Evolutionary conservation across 352 stramenopile genomes (phyloP), one percentile per base, ranked within the genome.

Genomic region (Pythium aphanidermatum): DNA sequence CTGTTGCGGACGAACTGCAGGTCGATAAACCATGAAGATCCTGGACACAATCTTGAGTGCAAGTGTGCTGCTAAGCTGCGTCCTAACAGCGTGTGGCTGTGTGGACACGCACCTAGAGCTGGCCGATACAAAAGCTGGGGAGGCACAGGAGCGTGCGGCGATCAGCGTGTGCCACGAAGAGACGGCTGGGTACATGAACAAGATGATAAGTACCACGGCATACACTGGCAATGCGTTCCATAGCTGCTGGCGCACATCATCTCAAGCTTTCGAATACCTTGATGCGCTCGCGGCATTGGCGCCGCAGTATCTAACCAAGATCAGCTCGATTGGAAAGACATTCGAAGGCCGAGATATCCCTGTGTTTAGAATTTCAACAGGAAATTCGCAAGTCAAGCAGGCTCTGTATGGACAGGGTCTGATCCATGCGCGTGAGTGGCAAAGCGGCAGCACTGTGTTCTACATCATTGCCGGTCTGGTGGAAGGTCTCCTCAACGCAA

Each of bases 371-470:
- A 54, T 67, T 32, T 67, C 47, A 12, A 65, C 56, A 14, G 56
- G 39, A 9, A 14, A 5, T 2, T 31, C 25, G 4, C 4, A 9
- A 1, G 19, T 2, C 13, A 65, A 65, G 27, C 20, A 55, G 34
- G 45, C 62, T 6, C 32, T 71, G 3, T 45, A 65, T 16, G 51
- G 44, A 5, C 52, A 68, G 37, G 46, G 52, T 21, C 43, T 71
- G 12, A 62, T 62, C 38, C 62, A 71, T 34, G 40, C 62, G 29
- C 57, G 62, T n/a, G 62, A 71, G 41, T 71, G 58, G 57, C 57
- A 67, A 36, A 46, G 45, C 6, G 58, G 52, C 20, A 42, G 46
- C 30, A 23, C 62, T 0, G 40, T 55, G 23, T 55, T 65, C 16
- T 68, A 62, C 39, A 35, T 51, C 5, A 58, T 68, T 13, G 49